These are phyloP conservation scores for Knoxdaviesia capensis DNA, from an alignment of 2,329 filamentous ascomycete genomes.

Conservation along the genomic window DNA sequence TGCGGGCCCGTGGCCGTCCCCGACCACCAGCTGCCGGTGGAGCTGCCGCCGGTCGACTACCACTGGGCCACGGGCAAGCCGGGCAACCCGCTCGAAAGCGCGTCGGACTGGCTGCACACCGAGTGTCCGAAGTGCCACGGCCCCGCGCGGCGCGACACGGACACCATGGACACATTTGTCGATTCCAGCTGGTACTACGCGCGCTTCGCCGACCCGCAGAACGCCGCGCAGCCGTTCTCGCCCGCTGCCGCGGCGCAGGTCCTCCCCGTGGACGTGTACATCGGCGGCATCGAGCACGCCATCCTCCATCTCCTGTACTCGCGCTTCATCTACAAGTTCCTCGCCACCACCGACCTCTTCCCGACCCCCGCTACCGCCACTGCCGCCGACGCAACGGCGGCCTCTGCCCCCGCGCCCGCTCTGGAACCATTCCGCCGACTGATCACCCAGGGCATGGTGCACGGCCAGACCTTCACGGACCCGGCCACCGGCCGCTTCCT, in stretches of 20 bases:
- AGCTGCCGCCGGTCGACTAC: slow-evolving; percentile 46
- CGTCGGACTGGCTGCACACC: slow-evolving; percentile 54
- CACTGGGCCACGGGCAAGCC: slow-evolving; percentile 48
- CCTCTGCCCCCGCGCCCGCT: slow-evolving; percentile 10
- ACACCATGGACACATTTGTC: slow-evolving; percentile 94
- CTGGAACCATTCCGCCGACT: slow-evolving; percentile 68
- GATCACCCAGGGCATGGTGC: slow-evolving; percentile 83
- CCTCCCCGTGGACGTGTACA: slow-evolving; percentile 70
- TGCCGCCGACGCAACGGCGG: slow-evolving; percentile 12
- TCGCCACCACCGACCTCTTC: slow-evolving; percentile 35
- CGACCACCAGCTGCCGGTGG: slow-evolving; percentile 53
- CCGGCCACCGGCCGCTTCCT: slow-evolving; percentile 58
- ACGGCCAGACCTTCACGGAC: slow-evolving; percentile 65
- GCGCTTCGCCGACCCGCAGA: slow-evolving; percentile 55
- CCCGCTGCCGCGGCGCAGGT: slow-evolving; percentile 28
- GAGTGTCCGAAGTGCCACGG: slow-evolving; percentile 54
- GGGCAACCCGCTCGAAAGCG: slow-evolving; percentile 59
- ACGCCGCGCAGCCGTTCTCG: slow-evolving; percentile 39
- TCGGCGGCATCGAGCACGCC: slow-evolving; percentile 78
- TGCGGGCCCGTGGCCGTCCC: slow-evolving; percentile 71
- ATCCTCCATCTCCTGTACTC: slow-evolving; percentile 80
- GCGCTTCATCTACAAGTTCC: slow-evolving; percentile 77
- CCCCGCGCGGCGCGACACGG: slow-evolving; percentile 61
- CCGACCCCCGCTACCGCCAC: slow-evolving; percentile 15
- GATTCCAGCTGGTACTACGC: slow-evolving; percentile 91